Base-by-base conservation (phyloP, 2,329 filamentous ascomycete species). In the Scytalidium lignicola region DNA sequence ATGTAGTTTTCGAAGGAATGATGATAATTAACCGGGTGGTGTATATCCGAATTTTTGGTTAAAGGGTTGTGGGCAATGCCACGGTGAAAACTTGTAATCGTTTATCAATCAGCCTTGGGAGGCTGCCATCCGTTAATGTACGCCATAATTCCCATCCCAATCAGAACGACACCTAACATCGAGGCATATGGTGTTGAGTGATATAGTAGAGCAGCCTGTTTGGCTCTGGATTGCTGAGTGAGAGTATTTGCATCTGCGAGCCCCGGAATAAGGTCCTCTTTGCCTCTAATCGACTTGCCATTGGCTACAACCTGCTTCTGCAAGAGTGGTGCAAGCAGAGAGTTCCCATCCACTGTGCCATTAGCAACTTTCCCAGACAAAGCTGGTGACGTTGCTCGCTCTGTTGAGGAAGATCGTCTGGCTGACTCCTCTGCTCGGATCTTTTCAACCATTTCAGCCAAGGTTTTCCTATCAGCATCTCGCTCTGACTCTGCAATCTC, bases 401-500 rank as follows among this genome's bases (percentile, higher is more conserved):
- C 58, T 2, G 52, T 57, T 8, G 58, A 60, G 17, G 51, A 51
- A 1, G 49, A 51, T 43, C 57, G 48, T 51, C 61, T 51, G 23
- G 72, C 75, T 56, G 79, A 80, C 58, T 83, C 82, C 58, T 90
- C 83, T 58, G 74, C 76, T 47, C 90, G 82, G 49, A 96, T 86
- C 56, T 86, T 85, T 58, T 88, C 76, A 12, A 96, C 84, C 89
- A 97, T 93, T 63, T 96, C 88, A 1, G 87, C 85, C 41, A 99
- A 70, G 1, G 85, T 86, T 65, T 86, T 85, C 48, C 86, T 83
- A 47, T 84, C 82, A 40, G 80, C 75, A 48, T 85, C 82, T 42
- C 85, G 80, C 59, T 96, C 90, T 8, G 79, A 72, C 65, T 97
- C 92, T 3, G 90, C 91, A 51, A 74, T 78, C 65, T 96, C 87